Evolutionary conservation across 108 stramenopile genomes (phyloP).

Genomic region (Aurantiochytrium sp.): DNA sequence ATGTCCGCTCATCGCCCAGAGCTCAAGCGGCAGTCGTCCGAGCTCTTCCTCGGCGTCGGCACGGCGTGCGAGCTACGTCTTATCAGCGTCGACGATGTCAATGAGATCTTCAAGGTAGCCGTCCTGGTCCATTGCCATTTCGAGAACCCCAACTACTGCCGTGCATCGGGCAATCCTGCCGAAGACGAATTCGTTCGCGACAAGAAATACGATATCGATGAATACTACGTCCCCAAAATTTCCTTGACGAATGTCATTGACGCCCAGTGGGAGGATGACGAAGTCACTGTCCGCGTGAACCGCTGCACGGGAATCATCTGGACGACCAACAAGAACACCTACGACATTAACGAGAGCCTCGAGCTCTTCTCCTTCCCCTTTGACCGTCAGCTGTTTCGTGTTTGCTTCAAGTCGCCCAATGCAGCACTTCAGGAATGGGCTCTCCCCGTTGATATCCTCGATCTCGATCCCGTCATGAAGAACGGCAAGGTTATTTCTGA

Average conservation of each 20-base stretch:
- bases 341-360: background rate
- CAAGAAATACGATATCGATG: background rate
- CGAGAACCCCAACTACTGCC: background rate
- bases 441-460: background rate
- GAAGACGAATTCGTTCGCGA: background rate
- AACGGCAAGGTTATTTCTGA: background rate
- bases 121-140: background rate
- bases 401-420: slow-evolving; percentile 5
- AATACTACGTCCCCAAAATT: background rate
- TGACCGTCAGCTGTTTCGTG: background rate
- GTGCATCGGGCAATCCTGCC: background rate
- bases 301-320: background rate
- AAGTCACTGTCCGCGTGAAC: background rate
- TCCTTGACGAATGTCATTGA: background rate
- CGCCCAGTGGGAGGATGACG: background rate
- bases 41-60: background rate
- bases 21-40: background rate
- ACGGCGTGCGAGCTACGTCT: background rate
- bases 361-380: slow-evolving; percentile 8
- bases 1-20: no score
- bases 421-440: background rate
- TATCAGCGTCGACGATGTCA: background rate
- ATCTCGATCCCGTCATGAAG: background rate
- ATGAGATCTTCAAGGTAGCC: background rate
- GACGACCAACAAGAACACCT: background rate